Conservation (phyloP, 2,329 filamentous ascomycete genomes). For the Ophiostoma piceae region DNA sequence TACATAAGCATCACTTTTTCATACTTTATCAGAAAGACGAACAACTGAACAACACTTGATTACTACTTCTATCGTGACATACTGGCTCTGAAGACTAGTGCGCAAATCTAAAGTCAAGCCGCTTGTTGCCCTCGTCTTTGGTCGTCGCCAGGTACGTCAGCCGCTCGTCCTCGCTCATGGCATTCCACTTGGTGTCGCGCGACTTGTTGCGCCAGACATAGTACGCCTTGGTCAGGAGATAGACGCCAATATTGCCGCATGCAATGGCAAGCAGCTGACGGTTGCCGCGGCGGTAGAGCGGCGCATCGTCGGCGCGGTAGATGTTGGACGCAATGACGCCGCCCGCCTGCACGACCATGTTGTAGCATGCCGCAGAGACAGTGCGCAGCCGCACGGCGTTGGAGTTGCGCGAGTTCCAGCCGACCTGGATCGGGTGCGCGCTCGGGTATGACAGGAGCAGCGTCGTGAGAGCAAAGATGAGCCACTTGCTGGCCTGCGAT, state of each 20-base stretch:
- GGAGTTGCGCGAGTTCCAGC: conserved; percentile 51
- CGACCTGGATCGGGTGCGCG: conserved; percentile 45
- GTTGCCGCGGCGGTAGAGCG: conserved; percentile 52
- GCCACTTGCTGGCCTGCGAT: conserved; percentile 38
- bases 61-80: neutral
- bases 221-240: conserved; percentile 32
- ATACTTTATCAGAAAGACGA: neutral
- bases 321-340: conserved; percentile 41
- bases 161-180: conserved; percentile 33
- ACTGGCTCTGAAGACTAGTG: conserved; percentile 27
- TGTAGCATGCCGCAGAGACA: conserved; percentile 60
- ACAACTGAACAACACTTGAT: no score
- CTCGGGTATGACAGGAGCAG: conserved; percentile 40
- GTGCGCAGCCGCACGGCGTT: conserved; percentile 57
- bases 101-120: conserved; percentile 35
- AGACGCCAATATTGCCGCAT: conserved; percentile 33
- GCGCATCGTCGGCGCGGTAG: conserved; percentile 38
- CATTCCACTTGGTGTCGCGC: conserved; percentile 29
- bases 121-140: conserved; percentile 34
- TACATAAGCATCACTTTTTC: neutral
- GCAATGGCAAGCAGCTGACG: conserved; percentile 48
- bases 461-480: conserved; percentile 40
- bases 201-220: conserved; percentile 35
- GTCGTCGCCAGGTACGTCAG: conserved; percentile 33
- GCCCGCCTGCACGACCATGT: conserved; percentile 47